Base-by-base conservation (phyloP, 371 early-diverging fungal genomes). In the Sporodiniella umbellata region DNA sequence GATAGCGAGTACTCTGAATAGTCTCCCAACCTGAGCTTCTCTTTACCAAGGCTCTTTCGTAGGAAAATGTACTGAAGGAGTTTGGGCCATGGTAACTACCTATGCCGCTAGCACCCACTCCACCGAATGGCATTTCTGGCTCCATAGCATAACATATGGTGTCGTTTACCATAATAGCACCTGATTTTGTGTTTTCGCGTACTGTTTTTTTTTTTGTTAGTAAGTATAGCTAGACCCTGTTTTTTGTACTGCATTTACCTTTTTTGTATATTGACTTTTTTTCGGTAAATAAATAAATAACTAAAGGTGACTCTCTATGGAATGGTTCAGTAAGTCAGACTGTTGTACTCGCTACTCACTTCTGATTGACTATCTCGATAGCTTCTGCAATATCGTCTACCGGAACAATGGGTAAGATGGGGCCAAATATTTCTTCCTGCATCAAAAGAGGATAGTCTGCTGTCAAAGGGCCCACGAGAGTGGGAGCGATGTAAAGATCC, bases 321-420 rank as follows among this genome's bases (percentile, higher is more conserved):
- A 35, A 35, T 42, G 18, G 10, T 8, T 31, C 8, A 21, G 10
- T 19, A 24, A 12, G 23, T 35, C 12, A 35, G n/a, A 19, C 23
- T 33, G 18, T 73, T n/a, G n/a, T n/a, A n/a, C n/a, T n/a, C n/a
- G n/a, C n/a, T n/a, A n/a, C n/a, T n/a, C n/a, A 25, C 92, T 90
- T 68, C 28, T 72, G 56, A 58, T 88, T 86, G 56, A 95, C 75
- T 49, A 76, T 79, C 22, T 67, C 66, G 48, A 95, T 78, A 18
- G 89, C 89, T 48, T 88, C 92, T 3, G 93, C 83, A 21, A 89
- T 60, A 48, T 78, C 75, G 11, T 86, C 81, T 28, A 86, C 79
- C 26, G 82, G 79, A 21, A 98, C 66, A 55, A 96, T 75, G 4
- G 94, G 94, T 48, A 97, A 69, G 28, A 96, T 66, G 3, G 98